Percentiles rank a stretch among this genome's conserved stretches.
Evolutionary conservation across 371 early-diverging fungal species (phyloP).

Genomic region (Mucor circinelloides): DNA sequence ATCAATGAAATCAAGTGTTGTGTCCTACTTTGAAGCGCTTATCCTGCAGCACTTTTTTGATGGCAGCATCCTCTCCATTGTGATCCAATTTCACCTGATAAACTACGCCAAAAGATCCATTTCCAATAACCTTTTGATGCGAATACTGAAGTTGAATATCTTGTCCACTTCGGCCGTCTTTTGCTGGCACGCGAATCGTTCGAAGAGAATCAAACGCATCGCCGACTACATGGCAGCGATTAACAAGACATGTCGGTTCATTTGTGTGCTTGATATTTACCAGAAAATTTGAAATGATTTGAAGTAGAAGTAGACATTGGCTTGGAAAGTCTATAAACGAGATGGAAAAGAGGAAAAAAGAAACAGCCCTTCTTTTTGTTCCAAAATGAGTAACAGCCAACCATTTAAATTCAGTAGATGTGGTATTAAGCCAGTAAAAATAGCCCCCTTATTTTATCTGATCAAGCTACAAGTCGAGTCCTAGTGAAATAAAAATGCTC

Average conservation of each 20-base stretch:
- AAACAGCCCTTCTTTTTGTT: not conserved
- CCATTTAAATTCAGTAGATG: not conserved
- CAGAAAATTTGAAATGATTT: slow-evolving; percentile 29
- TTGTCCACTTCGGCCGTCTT: slow-evolving; percentile 82
- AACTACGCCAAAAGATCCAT: slow-evolving; percentile 96
- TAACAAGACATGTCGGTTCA: not conserved
- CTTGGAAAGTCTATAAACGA: not conserved
- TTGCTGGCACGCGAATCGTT: slow-evolving; percentile 53
- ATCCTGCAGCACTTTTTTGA: slow-evolving; percentile 96
- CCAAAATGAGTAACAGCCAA: not conserved
- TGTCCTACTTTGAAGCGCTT: slow-evolving; percentile 85
- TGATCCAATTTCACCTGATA: slow-evolving; percentile 86
- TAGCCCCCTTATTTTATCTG: not conserved
- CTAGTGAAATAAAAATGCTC: not conserved
- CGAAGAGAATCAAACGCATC: slow-evolving; percentile 31
- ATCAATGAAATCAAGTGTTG: not conserved
- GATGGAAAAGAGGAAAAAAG: not conserved
- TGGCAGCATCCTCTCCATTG: slow-evolving; percentile 80
- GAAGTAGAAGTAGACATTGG: slow-evolving; percentile 19
- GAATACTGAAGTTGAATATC: slow-evolving; percentile 83
- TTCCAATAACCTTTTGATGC: slow-evolving; percentile 88
- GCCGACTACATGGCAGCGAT: slow-evolving; percentile 5
- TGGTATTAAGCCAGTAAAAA: not conserved
- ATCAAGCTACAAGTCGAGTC: not conserved
- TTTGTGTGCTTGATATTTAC: not conserved